Conservation (phyloP, 495 filamentous ascomycete species). For the Aspergillus conjunctus region DNA sequence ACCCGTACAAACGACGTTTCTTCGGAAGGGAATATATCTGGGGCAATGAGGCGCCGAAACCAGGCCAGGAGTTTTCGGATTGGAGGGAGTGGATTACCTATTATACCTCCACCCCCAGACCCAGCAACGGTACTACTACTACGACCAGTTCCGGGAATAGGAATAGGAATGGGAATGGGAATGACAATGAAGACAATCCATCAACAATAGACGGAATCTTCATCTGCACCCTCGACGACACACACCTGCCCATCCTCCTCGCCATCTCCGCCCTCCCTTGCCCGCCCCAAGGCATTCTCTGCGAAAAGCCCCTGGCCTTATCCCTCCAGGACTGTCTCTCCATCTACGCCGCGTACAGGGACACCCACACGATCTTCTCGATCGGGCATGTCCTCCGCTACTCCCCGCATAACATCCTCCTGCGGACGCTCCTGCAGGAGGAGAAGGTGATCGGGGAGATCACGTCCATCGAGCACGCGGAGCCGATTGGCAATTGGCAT, state of each 20-base stretch:
- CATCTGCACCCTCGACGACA: constrained; percentile 86
- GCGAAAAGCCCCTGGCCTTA: constrained; percentile 91
- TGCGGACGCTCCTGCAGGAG: constrained; percentile 74
- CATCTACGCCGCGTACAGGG: constrained; percentile 63
- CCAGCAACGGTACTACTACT: too few species aligned
- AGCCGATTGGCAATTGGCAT: constrained; percentile 96
- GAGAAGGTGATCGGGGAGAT: constrained; percentile 78
- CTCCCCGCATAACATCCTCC: constrained; percentile 83
- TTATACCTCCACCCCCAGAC: neutral
- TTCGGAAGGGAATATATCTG: constrained; percentile 72
- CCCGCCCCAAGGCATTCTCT: constrained; percentile 72
- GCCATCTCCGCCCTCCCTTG: constrained; percentile 61
- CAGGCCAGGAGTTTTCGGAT: constrained; percentile 65
- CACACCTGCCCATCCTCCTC: constrained; percentile 76
- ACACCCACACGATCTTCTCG: constrained; percentile 59
- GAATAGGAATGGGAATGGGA: neutral
- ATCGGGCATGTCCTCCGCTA: constrained; percentile 82
- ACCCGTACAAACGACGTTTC: constrained; percentile 69
- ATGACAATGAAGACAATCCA: neutral
- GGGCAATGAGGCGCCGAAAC: constrained; percentile 39
- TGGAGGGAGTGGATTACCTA: constrained; percentile 65
- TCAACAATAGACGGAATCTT: constrained; percentile 75
- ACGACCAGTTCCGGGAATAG: too few species aligned
- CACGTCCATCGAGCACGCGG: constrained; percentile 83
- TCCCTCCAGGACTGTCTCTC: constrained; percentile 72